Percentiles rank a stretch among this genome's conserved stretches.
Conservation (phyloP, 2,329 filamentous ascomycete genomes). For the Claviceps arundinis region DNA sequence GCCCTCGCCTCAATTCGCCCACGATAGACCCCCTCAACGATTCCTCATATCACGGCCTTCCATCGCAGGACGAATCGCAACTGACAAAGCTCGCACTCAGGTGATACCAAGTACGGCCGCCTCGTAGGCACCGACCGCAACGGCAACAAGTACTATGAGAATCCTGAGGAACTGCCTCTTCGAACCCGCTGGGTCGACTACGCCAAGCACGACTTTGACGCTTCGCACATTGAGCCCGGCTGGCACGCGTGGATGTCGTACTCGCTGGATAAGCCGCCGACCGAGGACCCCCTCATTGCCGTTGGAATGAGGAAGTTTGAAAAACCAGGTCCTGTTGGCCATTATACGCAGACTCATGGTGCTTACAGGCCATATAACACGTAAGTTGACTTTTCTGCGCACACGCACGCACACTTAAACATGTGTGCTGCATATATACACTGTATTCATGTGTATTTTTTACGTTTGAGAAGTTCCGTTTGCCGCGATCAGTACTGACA, state of each 20-base stretch:
- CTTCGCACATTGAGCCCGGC: conserved; percentile 80
- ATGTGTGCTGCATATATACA: no score
- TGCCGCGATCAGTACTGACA: background rate
- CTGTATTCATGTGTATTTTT: no score
- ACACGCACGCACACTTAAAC: no score
- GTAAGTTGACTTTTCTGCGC: conserved; percentile 42
- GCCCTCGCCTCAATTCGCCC: conserved; percentile 2
- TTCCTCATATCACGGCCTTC: background rate
- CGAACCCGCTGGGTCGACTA: conserved; percentile 97
- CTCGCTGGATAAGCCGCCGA: conserved; percentile 74
- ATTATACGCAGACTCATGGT: conserved; percentile 59
- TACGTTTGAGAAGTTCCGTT: no score
- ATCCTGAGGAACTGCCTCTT: conserved; percentile 86
- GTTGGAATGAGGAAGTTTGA: conserved; percentile 63
- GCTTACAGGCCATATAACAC: conserved; percentile 93
- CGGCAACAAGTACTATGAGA: conserved; percentile 98
- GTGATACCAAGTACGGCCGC: conserved; percentile 90
- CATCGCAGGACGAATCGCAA: background rate
- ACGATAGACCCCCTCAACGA: background rate
- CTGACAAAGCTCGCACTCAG: conserved; percentile 30
- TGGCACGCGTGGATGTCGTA: conserved; percentile 99
- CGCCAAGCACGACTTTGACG: conserved; percentile 72
- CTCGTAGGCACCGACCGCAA: conserved; percentile 76
- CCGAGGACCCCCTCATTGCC: conserved; percentile 58
- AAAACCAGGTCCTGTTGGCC: conserved; percentile 54